These are phyloP conservation scores for Porphyridium purpureum DNA, from an alignment of 23 red algal species.

Conservation along the genomic window DNA sequence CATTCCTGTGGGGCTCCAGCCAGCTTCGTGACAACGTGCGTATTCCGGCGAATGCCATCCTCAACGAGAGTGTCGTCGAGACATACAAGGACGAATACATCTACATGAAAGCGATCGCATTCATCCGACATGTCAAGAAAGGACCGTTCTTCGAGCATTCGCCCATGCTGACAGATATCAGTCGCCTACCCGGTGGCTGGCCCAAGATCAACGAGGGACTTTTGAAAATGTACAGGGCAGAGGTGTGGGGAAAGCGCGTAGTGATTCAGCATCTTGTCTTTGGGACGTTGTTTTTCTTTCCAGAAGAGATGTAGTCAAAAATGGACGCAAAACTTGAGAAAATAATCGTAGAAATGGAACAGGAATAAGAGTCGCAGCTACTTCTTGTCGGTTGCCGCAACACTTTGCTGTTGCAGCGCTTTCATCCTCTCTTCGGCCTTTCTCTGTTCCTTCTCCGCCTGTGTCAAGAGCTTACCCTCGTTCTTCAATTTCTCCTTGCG, in stretches of 20 bases:
- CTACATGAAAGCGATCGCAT: slow-evolving; percentile 77
- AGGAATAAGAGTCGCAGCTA: no score
- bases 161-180: slow-evolving; percentile 82
- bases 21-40: slow-evolving; percentile 39
- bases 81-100: slow-evolving; percentile 59
- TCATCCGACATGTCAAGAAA: slow-evolving; percentile 75
- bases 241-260: slow-evolving; percentile 80
- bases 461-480: slow-evolving; percentile 52
- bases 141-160: slow-evolving; percentile 84
- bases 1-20: slow-evolving; percentile 77
- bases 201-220: slow-evolving; percentile 69
- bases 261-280: slow-evolving; percentile 90
- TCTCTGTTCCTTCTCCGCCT: slow-evolving; percentile 43
- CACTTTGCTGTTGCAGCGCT: no score
- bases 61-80: slow-evolving; percentile 17
- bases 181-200: slow-evolving; percentile 52
- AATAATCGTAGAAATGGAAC: no score
- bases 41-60: slow-evolving; percentile 24
- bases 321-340: no score
- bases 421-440: no score
- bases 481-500: slow-evolving; percentile 44
- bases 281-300: slow-evolving; percentile 59
- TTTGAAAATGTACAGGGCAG: slow-evolving; percentile 90
- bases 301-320: no score
- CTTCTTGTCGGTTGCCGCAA: no score